These are phyloP conservation scores for Xylaria hypoxylon DNA, from an alignment of 2,329 filamentous ascomycete genomes.

Conservation along the genomic window DNA sequence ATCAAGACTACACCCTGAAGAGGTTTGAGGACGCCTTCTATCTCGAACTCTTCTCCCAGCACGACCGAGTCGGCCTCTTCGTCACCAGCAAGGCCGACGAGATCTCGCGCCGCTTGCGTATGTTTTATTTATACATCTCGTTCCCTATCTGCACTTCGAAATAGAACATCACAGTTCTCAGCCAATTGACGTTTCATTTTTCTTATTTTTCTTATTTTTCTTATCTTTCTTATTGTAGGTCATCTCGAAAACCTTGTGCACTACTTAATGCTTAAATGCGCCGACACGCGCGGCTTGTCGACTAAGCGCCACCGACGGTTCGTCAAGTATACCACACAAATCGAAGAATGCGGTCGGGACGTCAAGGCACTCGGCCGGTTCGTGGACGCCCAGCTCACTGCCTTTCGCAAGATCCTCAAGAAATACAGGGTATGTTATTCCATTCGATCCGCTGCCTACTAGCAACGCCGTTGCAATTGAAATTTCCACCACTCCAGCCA, in stretches of 20 bases:
- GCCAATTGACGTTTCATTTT: constrained; percentile 8
- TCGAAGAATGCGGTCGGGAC: constrained; percentile 74
- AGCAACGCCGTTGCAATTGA: background rate
- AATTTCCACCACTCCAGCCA: constrained; percentile 1
- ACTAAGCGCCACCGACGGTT: constrained; percentile 64
- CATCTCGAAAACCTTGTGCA: constrained; percentile 62
- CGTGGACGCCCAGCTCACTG: constrained; percentile 77
- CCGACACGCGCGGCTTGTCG: constrained; percentile 52
- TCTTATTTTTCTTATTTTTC: too few relatives aligned
- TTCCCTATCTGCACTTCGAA: background rate
- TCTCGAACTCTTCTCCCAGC: constrained; percentile 76
- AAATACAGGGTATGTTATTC: constrained; percentile 75
- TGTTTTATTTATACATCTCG: constrained; percentile 43
- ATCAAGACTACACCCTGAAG: constrained; percentile 67
- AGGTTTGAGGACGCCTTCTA: constrained; percentile 80
- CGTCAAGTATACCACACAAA: constrained; percentile 64
- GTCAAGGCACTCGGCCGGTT: constrained; percentile 75
- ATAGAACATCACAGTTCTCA: background rate
- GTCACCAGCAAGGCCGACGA: constrained; percentile 84
- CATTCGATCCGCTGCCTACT: background rate
- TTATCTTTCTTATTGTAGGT: constrained; percentile 54
- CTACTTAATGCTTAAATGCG: constrained; percentile 60
- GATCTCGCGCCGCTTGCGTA: constrained; percentile 76
- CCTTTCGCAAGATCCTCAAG: constrained; percentile 85
- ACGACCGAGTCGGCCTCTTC: constrained; percentile 82